Evolutionary conservation across 306 rosid species (phyloP).

Genomic region (Cucurbita argyrosperma): DNA sequence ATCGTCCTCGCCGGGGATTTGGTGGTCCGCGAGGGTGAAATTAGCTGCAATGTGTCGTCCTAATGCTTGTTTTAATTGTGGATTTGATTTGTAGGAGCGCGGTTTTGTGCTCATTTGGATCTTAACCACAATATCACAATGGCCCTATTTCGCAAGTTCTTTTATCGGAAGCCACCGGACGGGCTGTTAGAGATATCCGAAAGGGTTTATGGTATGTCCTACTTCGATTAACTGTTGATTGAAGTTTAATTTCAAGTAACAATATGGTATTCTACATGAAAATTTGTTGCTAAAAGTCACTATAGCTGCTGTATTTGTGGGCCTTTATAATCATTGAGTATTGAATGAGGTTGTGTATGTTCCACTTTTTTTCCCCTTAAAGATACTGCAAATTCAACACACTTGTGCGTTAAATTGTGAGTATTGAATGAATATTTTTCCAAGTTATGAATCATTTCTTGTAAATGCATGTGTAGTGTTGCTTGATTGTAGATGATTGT

Average conservation of each 20-base stretch:
- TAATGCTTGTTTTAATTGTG: constrained; percentile 34
- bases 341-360: not conserved
- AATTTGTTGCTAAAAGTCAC: not conserved
- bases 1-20: constrained; percentile 15
- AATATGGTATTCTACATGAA: not conserved
- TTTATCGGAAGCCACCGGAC: constrained; percentile 90
- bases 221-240: constrained; percentile 8
- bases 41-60: constrained; percentile 6
- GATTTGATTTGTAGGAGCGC: constrained; percentile 10
- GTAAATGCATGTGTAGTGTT: not conserved
- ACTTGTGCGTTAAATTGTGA: not conserved
- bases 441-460: not conserved
- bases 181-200: constrained; percentile 92
- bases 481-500: not conserved
- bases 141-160: constrained; percentile 88
- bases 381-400: not conserved
- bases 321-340: constrained; percentile 1
- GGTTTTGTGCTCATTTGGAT: constrained; percentile 23
- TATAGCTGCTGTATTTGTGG: not conserved
- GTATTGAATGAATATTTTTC: not conserved
- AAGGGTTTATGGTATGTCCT: constrained; percentile 78
- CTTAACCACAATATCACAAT: constrained; percentile 28
- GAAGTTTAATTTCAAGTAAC: not conserved
- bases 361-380: not conserved
- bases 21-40: constrained; percentile 9